Evolutionary conservation across 345 rosid genomes (phyloP).

Genomic region (Lenwebbia sp.): DNA sequence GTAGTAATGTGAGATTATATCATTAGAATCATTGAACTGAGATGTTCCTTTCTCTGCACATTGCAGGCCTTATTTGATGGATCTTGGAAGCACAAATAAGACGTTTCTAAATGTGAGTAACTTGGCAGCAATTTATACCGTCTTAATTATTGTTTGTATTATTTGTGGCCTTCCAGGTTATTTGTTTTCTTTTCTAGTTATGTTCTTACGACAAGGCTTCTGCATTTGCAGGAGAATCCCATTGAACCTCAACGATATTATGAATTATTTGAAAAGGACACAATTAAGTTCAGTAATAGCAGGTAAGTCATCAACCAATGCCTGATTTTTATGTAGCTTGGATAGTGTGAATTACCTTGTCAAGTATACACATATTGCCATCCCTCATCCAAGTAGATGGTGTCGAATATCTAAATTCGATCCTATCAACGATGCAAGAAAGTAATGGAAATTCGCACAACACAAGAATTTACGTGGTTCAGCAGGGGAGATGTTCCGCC

Average conservation of each 20-base stretch:
- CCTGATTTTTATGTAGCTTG: not conserved
- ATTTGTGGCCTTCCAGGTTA: not conserved
- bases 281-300: constrained; percentile 91
- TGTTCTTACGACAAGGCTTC: not conserved
- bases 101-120: constrained; percentile 74
- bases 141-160: not conserved
- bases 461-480: too few relatives aligned
- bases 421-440: too few relatives aligned
- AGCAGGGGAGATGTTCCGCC: too few relatives aligned
- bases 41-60: not conserved
- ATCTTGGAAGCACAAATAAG: constrained; percentile 96
- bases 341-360: not conserved
- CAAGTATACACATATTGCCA: not conserved
- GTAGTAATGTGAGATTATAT: not conserved
- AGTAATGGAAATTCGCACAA: too few relatives aligned
- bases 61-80: constrained; percentile 88
- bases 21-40: not conserved
- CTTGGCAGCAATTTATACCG: not conserved
- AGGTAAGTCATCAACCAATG: constrained; percentile 31
- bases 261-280: constrained; percentile 90
- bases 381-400: not conserved
- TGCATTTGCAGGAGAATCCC: constrained; percentile 59
- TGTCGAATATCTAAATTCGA: too few relatives aligned
- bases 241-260: constrained; percentile 86
- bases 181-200: constrained; percentile 3